Evolutionary conservation across 2,329 filamentous ascomycete genomes (phyloP), one percentile per base, ranked within the genome.

Genomic region (Pyrenophora seminiperda): DNA sequence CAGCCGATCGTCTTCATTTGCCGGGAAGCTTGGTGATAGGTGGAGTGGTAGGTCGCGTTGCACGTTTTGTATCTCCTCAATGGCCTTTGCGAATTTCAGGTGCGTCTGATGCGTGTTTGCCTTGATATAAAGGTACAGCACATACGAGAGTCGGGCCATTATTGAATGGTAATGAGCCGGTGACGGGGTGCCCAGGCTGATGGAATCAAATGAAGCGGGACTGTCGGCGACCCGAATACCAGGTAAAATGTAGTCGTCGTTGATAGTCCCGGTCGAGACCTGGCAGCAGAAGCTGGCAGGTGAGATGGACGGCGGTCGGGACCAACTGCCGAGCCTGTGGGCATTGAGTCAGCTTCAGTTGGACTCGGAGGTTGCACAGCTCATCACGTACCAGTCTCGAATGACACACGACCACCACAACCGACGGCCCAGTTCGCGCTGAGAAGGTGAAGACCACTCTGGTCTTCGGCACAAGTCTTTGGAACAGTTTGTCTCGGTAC

Each of bases 351-450:
- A 50, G 29, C 29, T 18, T 6, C 10, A n/a, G 0, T 15, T 6
- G 3, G 13, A 3, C 11, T 13, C 19, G 11, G 3, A 10, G 15
- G 4, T 31, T 22, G 34, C n/a, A 15, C 4, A 9, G 4, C 3
- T 15, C n/a, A 19, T 14, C 18, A 48, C 40, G 31, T 33, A 55
- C 48, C 52, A 55, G 19, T 55, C 52, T 13, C 48, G 20, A 15
- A 55, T 55, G 15, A 55, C 52, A 22, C 52, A 55, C n/a, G 52
- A 29, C 52, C 52, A 55, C 52, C 52, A 55, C 5, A 55, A 27
- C 19, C 52, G 48, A 31, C 52, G 48, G 0, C 52, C 52, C 19
- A 55, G 20, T 14, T 55, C 52, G 1, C 52, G 33, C 27, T 48
- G 36, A 11, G 44, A 20, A 13, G 39, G 36, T 1, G 48, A 38